phyloP scores from a whole-genome alignment of 331 rosid genomes.

The Dryas integrifolia region DNA sequence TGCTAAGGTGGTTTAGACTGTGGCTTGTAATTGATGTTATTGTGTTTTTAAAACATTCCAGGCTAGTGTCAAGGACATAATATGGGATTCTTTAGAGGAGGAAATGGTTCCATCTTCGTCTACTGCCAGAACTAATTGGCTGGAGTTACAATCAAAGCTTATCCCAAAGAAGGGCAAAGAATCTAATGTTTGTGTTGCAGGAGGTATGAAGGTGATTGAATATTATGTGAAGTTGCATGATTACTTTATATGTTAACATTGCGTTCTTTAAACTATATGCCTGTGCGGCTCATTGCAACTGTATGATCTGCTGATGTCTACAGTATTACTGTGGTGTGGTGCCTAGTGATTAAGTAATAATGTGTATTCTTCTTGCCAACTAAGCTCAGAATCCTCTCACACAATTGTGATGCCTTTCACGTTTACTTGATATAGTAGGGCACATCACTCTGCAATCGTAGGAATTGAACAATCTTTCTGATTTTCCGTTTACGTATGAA shows the following conservation, averaged over 20 bases:
- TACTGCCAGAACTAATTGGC: conserved; percentile 74
- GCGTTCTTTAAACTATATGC: background rate
- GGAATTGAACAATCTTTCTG: too few relatives aligned
- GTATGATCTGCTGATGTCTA: background rate
- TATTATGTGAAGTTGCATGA: conserved; percentile 17
- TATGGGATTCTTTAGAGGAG: conserved; percentile 92
- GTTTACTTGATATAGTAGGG: too few relatives aligned
- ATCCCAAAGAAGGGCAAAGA: conserved; percentile 47
- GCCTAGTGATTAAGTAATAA: background rate
- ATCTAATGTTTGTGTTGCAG: conserved; percentile 79
- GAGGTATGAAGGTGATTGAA: conserved; percentile 59
- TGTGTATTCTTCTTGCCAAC: background rate
- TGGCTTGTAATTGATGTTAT: conserved; percentile 29
- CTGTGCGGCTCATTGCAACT: background rate
- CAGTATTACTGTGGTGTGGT: background rate
- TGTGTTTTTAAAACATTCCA: conserved; percentile 39
- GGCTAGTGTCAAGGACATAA: conserved; percentile 68
- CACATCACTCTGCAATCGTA: too few relatives aligned
- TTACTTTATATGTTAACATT: background rate
- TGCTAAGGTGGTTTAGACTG: conserved; percentile 8
- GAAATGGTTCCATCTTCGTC: conserved; percentile 75
- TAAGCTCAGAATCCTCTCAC: too few relatives aligned
- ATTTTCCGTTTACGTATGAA: too few relatives aligned
- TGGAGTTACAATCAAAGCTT: conserved; percentile 85
- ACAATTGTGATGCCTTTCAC: too few relatives aligned